phyloP scores from a whole-genome alignment of 495 filamentous ascomycete genomes.

The Pseudoneurospora amorphoporcata region DNA sequence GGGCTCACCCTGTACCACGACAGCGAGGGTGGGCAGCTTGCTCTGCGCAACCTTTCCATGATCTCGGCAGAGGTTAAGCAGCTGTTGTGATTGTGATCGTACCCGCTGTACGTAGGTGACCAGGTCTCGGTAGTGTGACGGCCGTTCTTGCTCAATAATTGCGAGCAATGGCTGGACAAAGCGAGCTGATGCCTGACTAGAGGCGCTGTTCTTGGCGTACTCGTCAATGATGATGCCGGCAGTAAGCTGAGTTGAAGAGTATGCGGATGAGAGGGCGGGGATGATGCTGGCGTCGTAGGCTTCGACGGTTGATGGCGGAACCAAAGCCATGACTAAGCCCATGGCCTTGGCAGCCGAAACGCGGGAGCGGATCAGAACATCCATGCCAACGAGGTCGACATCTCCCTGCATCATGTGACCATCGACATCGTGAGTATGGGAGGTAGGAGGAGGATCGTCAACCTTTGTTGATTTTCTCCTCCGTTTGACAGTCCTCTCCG shows the following conservation, averaged over 20 bases:
- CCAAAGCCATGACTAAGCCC: conserved; percentile 58
- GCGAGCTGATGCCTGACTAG: conserved; percentile 28
- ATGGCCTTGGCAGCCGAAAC: conserved; percentile 77
- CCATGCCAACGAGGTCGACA: conserved; percentile 82
- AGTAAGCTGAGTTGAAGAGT: conserved; percentile 75
- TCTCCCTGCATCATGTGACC: conserved; percentile 97
- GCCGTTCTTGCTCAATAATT: conserved; percentile 71
- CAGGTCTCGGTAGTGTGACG: conserved; percentile 75
- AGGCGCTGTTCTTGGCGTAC: conserved; percentile 54
- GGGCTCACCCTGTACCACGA: conserved; percentile 83
- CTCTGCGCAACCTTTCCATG: conserved; percentile 62
- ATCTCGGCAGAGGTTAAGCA: conserved; percentile 83
- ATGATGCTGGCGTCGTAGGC: conserved; percentile 49
- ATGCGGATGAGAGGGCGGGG: conserved; percentile 54
- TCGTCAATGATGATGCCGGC: conserved; percentile 82
- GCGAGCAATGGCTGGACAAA: conserved; percentile 51
- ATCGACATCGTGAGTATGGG: conserved; percentile 82
- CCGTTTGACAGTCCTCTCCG: conserved; percentile 48
- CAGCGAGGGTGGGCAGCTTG: conserved; percentile 69
- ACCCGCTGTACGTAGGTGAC: conserved; percentile 80
- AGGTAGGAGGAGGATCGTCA: conserved; percentile 49
- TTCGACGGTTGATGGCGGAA: conserved; percentile 38
- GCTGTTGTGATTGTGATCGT: conserved; percentile 77
- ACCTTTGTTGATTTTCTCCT: conserved; percentile 76
- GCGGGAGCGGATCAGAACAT: conserved; percentile 79